A percentile compares a stretch with the other conserved stretches of the same genome.
phyloP scores from a whole-genome alignment of 805 yeast genomes.

The Monosporozyma aerobia region DNA sequence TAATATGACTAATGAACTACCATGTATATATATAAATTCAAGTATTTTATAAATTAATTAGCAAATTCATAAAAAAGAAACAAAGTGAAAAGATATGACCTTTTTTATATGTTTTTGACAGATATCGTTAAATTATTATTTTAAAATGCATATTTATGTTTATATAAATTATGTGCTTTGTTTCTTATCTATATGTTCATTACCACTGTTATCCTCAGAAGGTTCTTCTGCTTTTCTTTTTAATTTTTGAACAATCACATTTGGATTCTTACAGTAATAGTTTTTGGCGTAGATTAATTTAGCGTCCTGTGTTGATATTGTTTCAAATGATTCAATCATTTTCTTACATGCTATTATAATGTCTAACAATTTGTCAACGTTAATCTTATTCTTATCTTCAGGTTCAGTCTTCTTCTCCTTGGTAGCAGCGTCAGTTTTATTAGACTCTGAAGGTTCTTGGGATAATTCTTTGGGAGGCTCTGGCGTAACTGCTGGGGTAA shows the following conservation, averaged over 20 bases:
- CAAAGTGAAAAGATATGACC: too few species aligned
- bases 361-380: conserved; percentile 38
- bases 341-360: conserved; percentile 42
- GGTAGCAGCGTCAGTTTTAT: conserved; percentile 1
- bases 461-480: background rate
- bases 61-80: background rate
- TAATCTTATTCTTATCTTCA: conserved; percentile 4
- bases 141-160: background rate
- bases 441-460: conserved; percentile 3
- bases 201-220: background rate
- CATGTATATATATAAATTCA: conserved; percentile 5
- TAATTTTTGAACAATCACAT: conserved; percentile 40
- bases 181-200: conserved; percentile 8
- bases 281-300: conserved; percentile 54
- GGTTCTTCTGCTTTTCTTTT: conserved; percentile 35
- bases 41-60: background rate
- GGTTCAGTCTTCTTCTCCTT: conserved; percentile 9
- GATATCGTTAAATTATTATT: background rate
- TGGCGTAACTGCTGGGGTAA: conserved; percentile 4
- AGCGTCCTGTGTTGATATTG: conserved; percentile 53
- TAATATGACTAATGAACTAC: conserved; percentile 3
- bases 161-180: conserved; percentile 4
- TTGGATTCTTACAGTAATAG: conserved; percentile 55
- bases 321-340: conserved; percentile 34
- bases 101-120: too few species aligned